A percentile compares a stretch with the other conserved stretches of the same genome.
These are phyloP conservation scores for Passalora sequoiae DNA, from an alignment of 2,329 filamentous ascomycete species.

Conservation along the genomic window DNA sequence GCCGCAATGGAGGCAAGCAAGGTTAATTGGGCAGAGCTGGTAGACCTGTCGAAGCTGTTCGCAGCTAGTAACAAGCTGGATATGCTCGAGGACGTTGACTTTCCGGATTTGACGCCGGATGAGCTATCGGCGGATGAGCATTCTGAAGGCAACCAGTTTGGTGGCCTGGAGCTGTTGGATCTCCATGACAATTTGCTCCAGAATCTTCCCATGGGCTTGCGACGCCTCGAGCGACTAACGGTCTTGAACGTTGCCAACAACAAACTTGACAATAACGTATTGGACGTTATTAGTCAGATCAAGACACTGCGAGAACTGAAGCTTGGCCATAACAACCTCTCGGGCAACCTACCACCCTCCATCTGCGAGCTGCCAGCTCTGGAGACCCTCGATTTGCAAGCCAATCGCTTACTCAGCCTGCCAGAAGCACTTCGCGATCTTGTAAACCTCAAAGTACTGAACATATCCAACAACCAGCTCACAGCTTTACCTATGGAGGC, in stretches of 20 bases:
- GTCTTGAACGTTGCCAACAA: conserved; percentile 77
- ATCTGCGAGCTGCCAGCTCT: conserved; percentile 63
- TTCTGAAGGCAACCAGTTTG: conserved; percentile 70
- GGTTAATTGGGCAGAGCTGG: conserved; percentile 81
- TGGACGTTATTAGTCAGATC: conserved; percentile 72
- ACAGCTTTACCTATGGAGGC: conserved; percentile 64
- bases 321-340: conserved; percentile 70
- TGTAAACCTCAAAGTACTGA: conserved; percentile 65
- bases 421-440: conserved; percentile 65
- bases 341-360: conserved; percentile 60
- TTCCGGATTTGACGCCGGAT: conserved; percentile 62
- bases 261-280: conserved; percentile 63
- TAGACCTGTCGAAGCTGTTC: conserved; percentile 78
- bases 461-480: conserved; percentile 74
- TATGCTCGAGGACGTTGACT: conserved; percentile 65
- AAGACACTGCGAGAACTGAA: conserved; percentile 70
- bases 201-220: conserved; percentile 67
- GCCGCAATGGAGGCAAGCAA: conserved; percentile 59
- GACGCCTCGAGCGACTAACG: conserved; percentile 67
- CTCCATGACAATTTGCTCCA: conserved; percentile 77
- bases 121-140: conserved; percentile 60
- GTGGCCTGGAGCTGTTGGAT: conserved; percentile 73
- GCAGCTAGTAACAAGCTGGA: conserved; percentile 87
- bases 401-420: conserved; percentile 69
- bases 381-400: conserved; percentile 74